Evolutionary conservation across 257 asterid genomes (phyloP), one percentile per base, ranked within the genome.

Genomic region (Lycium barbarum): DNA sequence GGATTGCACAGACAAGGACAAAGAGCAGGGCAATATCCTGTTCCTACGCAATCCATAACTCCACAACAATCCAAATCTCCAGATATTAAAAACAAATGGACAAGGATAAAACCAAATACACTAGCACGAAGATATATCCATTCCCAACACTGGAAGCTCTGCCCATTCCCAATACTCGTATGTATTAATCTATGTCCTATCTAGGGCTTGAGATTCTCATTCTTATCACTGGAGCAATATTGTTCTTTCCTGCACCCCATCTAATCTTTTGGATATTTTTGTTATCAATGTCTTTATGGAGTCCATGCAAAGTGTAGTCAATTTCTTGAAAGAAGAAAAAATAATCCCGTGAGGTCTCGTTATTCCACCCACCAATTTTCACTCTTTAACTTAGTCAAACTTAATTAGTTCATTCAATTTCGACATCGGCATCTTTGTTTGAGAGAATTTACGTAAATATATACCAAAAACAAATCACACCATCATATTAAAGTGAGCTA

Each of bases 81-180:
- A 66, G 36, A 66, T 35, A 66, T 38, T 65, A 26, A 26, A 65
- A 65, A 65, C 51, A 67, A 67, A 38, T 68, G 53, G 53, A 67
- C 74, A 35, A 35, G 74, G 49, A 67, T 35, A 67, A 35, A 67
- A 67, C 47, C 47, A 67, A 67, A 67, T 33, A 35, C 10, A 15
- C 22, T 68, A 14, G 6, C 53, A 15, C 18, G 8, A 36, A 38
- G 7, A 26, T 26, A 26, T 26, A 38, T 68, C 53, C 78, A 68
- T 38, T 38, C 53, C 78, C 53, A 68, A 68, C 26, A 68, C 51
- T 15, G 6, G 51, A 36, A 38, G 78, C 53, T 68, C 78, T 68
- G 26, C 78, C 78, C 53, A 68, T 68, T 68, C 51, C 53, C 78
- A 68, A 68, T 36, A 68, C 51, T 68, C 78, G 51, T 38, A 68